These are phyloP conservation scores for Solanum chmielewskii DNA, from an alignment of 257 asterid species.

Conservation along the genomic window DNA sequence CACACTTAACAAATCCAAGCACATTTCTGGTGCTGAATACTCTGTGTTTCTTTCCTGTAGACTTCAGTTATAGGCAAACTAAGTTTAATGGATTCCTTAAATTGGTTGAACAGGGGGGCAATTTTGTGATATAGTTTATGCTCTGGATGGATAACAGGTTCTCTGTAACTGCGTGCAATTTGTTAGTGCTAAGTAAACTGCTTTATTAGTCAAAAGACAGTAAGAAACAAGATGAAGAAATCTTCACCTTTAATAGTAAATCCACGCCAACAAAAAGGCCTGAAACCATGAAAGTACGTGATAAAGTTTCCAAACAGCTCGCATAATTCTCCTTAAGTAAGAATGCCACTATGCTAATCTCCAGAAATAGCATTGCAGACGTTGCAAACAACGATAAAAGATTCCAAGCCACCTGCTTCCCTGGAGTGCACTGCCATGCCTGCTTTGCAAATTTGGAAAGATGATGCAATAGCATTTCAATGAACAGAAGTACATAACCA, in stretches of 20 bases:
- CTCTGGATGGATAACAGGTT: background rate
- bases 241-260: slow-evolving; percentile 66
- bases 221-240: background rate
- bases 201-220: background rate
- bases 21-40: background rate
- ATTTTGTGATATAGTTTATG: background rate
- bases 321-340: slow-evolving; percentile 76
- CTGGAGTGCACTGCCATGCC: slow-evolving; percentile 87
- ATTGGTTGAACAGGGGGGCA: background rate
- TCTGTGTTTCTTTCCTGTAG: background rate
- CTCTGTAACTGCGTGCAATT: background rate
- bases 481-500: background rate
- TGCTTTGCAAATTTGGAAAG: slow-evolving; percentile 8
- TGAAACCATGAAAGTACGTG: slow-evolving; percentile 66
- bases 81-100: background rate
- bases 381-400: slow-evolving; percentile 58
- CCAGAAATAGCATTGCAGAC: slow-evolving; percentile 64
- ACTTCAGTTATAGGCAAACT: background rate
- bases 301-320: slow-evolving; percentile 74
- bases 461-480: background rate
- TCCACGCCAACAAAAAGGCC: slow-evolving; percentile 71
- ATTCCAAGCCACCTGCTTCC: slow-evolving; percentile 65
- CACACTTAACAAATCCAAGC: background rate
- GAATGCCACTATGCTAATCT: slow-evolving; percentile 68
- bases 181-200: background rate